A percentile compares a stretch with the other conserved stretches of the same genome.
Evolutionary conservation across 75 land plant genomes (phyloP).

Genomic region (Pinus tabuliformis): DNA sequence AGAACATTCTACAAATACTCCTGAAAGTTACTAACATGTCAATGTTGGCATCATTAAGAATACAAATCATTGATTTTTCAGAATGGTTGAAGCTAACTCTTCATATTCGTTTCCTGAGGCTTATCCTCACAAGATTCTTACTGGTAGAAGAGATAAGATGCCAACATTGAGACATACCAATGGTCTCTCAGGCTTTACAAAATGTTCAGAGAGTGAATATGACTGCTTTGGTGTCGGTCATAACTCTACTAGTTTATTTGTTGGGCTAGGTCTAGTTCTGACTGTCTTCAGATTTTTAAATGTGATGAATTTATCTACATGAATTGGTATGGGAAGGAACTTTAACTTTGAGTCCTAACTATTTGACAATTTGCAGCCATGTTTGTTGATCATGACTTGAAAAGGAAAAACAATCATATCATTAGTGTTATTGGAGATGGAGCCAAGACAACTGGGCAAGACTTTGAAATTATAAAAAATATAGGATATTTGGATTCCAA

Average conservation of each 20-base stretch:
- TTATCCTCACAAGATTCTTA: conserved; percentile 84
- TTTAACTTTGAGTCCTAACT: background rate
- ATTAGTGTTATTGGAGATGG: conserved; percentile 93
- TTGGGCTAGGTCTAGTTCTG: conserved; percentile 62
- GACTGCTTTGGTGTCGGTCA: conserved; percentile 84
- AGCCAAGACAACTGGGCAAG: conserved; percentile 97
- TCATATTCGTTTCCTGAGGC: conserved; percentile 35
- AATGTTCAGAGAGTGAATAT: conserved; percentile 83
- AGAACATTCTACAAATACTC: background rate
- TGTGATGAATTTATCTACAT: conserved; percentile 3
- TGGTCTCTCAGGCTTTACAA: conserved; percentile 81
- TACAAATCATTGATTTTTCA: background rate
- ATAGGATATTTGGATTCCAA: conserved; percentile 97
- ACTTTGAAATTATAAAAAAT: conserved; percentile 98
- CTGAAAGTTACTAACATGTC: background rate
- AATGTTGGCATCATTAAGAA: background rate
- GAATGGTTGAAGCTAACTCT: background rate
- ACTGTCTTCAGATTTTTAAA: background rate
- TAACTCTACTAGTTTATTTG: conserved; percentile 84
- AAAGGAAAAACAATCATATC: conserved; percentile 77
- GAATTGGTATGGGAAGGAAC: too few species aligned
- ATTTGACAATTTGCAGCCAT: conserved; percentile 53
- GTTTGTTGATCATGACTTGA: conserved; percentile 93
- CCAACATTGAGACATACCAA: conserved; percentile 74
- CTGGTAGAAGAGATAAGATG: conserved; percentile 81